Evolutionary conservation across 371 early-diverging fungal genomes (phyloP).

Genomic region (Apophysomyces variabilis): DNA sequence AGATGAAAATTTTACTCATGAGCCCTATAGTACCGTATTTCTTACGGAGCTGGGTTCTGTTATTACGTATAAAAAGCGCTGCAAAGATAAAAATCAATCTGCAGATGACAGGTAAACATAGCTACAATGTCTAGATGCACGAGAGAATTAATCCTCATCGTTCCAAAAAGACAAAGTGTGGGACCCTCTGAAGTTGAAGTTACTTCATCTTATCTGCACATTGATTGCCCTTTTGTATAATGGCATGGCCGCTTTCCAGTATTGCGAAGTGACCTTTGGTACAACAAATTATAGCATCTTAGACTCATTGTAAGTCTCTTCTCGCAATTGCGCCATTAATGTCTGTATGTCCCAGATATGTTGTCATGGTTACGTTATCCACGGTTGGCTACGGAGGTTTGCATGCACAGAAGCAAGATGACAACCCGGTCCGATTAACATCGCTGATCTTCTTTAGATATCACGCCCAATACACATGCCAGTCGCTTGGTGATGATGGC

Average conservation of each 20-base stretch:
- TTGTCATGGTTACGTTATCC: conserved; percentile 68
- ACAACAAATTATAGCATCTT: conserved; percentile 51
- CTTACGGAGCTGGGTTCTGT: conserved; percentile 61
- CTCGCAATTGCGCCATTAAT: too few species aligned
- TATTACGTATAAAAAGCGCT: conserved; percentile 61
- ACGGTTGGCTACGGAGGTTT: conserved; percentile 82
- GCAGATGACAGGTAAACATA: conserved; percentile 44
- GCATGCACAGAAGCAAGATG: background rate
- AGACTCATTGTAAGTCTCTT: conserved; percentile 45
- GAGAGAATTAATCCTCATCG: background rate
- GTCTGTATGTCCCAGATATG: conserved; percentile 37
- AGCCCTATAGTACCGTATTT: conserved; percentile 60
- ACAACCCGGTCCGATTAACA: background rate
- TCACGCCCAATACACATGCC: conserved; percentile 64
- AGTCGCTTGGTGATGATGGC: conserved; percentile 71
- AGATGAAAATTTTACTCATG: background rate
- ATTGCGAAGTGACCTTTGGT: conserved; percentile 67
- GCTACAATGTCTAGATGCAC: background rate
- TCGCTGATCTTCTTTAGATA: conserved; percentile 44
- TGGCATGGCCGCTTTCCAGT: conserved; percentile 73
- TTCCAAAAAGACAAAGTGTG: conserved; percentile 41
- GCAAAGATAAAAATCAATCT: conserved; percentile 62
- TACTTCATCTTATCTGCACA: conserved; percentile 65
- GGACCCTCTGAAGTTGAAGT: conserved; percentile 62
- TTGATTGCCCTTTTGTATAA: conserved; percentile 70